These are phyloP conservation scores for Hemileia vastatrix DNA, from an alignment of 1,284 basidiomycete species.

Conservation along the genomic window DNA sequence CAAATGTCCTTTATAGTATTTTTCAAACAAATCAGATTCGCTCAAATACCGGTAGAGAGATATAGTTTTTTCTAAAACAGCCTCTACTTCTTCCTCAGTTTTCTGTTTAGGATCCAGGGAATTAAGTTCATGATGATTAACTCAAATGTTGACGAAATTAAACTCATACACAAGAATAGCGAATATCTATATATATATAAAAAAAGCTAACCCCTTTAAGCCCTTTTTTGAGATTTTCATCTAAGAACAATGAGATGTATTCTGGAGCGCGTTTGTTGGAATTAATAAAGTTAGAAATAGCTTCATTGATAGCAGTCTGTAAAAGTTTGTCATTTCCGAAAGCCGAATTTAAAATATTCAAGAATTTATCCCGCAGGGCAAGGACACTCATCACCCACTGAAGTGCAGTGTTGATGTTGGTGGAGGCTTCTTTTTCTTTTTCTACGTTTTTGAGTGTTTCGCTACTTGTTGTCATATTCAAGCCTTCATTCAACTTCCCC, in stretches of 20 bases:
- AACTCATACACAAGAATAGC: neutral
- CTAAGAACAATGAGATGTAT: constrained; percentile 92
- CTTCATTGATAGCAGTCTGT: constrained; percentile 79
- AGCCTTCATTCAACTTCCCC: constrained; percentile 61
- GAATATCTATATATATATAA: neutral
- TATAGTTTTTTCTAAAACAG: constrained; percentile 84
- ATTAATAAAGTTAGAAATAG: constrained; percentile 88
- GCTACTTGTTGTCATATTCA: constrained; percentile 42
- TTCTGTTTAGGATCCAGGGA: constrained; percentile 53
- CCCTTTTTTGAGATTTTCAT: constrained; percentile 91
- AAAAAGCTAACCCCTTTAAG: constrained; percentile 70
- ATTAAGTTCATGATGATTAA: neutral
- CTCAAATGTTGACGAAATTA: neutral
- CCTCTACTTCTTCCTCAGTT: constrained; percentile 84
- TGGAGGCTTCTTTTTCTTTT: constrained; percentile 36
- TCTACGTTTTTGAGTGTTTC: constrained; percentile 56
- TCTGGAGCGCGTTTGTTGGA: constrained; percentile 78
- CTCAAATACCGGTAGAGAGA: constrained; percentile 86
- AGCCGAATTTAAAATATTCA: constrained; percentile 60
- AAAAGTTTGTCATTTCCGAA: constrained; percentile 68
- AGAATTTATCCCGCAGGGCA: constrained; percentile 83
- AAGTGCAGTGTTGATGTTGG: constrained; percentile 53
- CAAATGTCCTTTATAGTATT: constrained; percentile 94
- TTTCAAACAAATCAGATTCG: constrained; percentile 96
- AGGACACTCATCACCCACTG: constrained; percentile 93